A percentile compares a stretch with the other conserved stretches of the same genome.
Conservation (phyloP, 805 yeast species). For the Starmerella apicola region DNA sequence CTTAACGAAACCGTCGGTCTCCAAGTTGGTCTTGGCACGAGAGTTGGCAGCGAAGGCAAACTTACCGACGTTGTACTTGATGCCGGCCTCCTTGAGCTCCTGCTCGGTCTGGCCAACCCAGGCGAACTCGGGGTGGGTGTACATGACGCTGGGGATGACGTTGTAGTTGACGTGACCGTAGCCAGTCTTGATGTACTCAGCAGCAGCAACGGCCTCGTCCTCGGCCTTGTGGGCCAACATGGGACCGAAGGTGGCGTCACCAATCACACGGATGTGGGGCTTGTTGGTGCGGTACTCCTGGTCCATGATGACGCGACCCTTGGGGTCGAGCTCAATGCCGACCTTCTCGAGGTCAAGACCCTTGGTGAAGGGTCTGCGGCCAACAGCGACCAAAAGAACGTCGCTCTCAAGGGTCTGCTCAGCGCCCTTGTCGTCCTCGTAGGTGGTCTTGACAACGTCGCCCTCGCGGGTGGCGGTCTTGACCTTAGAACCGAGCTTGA, state of each 20-base stretch:
- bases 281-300: constrained; percentile 82
- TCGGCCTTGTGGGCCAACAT: constrained; percentile 99
- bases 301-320: constrained; percentile 89
- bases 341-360: constrained; percentile 80
- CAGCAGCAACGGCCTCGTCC: constrained; percentile 99
- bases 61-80: constrained; percentile 86
- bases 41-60: constrained; percentile 99
- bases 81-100: constrained; percentile 85
- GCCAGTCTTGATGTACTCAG: constrained; percentile 82
- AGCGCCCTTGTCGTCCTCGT: constrained; percentile 81
- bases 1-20: constrained; percentile 96
- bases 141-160: constrained; percentile 97
- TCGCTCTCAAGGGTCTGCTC: constrained; percentile 79
- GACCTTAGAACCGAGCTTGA: constrained; percentile 88
- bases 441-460: constrained; percentile 72
- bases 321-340: constrained; percentile 82
- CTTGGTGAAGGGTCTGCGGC: constrained; percentile 93
- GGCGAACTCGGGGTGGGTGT: constrained; percentile 98
- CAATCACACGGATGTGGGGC: constrained; percentile 91
- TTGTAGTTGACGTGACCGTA: constrained; percentile 97
- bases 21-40: constrained; percentile 95
- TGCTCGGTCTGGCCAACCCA: constrained; percentile 98
- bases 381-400: constrained; percentile 90
- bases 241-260: constrained; percentile 97
- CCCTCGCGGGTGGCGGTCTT: constrained; percentile 77